Percentiles rank a stretch among this genome's conserved stretches.
phyloP scores from a whole-genome alignment of 148 eudicot species.

The Rhododendron molle region DNA sequence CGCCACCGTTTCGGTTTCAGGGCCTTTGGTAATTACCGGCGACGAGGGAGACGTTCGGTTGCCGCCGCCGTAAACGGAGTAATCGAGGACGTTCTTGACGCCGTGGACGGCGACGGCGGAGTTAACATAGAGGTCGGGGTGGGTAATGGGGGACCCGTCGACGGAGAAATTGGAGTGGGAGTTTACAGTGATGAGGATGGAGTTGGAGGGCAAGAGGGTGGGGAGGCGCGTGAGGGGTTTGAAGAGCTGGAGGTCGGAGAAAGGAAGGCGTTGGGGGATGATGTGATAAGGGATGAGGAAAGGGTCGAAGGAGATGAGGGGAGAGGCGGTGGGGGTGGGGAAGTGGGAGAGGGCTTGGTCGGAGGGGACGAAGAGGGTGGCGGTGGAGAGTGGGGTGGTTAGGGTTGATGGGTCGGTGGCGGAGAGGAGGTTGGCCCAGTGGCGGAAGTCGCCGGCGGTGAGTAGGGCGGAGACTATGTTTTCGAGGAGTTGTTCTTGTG shows the following conservation, averaged over 20 bases:
- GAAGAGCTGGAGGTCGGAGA: constrained; percentile 36
- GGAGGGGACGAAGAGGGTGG: constrained; percentile 54
- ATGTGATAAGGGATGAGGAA: constrained; percentile 44
- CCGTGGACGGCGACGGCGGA: constrained; percentile 43
- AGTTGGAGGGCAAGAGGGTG: constrained; percentile 40
- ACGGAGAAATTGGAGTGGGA: constrained; percentile 35
- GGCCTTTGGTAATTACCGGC: not conserved
- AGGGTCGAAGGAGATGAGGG: constrained; percentile 25
- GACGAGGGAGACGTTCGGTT: not conserved
- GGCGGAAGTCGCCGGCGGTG: constrained; percentile 42
- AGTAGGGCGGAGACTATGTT: constrained; percentile 40
- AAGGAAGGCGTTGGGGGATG: constrained; percentile 33
- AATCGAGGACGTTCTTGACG: constrained; percentile 27
- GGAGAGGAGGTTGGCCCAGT: constrained; percentile 43
- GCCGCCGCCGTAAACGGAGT: constrained; percentile 14
- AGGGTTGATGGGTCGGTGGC: constrained; percentile 22
- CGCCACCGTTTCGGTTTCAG: not conserved
- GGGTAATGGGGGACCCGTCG: constrained; percentile 26
- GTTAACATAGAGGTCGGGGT: constrained; percentile 36
- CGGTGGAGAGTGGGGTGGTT: constrained; percentile 21
- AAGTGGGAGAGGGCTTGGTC: constrained; percentile 26
- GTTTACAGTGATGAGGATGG: constrained; percentile 35
- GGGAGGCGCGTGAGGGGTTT: constrained; percentile 26
- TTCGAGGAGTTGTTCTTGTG: constrained; percentile 16
- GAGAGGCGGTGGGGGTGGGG: constrained; percentile 11